A percentile compares a stretch with the other conserved stretches of the same genome.
phyloP scores from a whole-genome alignment of 2,329 filamentous ascomycete species.

The Xylaria sp. region DNA sequence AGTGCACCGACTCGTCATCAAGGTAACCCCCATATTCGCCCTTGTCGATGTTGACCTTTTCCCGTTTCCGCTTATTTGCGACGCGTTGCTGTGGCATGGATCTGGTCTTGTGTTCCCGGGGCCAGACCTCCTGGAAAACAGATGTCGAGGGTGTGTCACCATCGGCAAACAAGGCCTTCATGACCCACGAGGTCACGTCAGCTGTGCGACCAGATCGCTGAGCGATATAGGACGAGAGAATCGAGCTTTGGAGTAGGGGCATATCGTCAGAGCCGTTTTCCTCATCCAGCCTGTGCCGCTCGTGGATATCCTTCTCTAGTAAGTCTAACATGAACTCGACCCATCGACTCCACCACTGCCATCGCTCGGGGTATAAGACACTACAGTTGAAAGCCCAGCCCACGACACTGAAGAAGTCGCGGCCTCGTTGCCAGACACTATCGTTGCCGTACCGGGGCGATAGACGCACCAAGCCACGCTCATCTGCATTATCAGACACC shows the following conservation, averaged over 20 bases:
- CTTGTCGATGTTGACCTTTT: constrained; percentile 62
- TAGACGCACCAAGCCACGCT: constrained; percentile 59
- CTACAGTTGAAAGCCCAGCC: constrained; percentile 97
- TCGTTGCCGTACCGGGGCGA: constrained; percentile 65
- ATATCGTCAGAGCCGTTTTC: constrained; percentile 41
- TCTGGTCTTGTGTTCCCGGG: constrained; percentile 62
- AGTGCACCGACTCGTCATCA: constrained; percentile 58
- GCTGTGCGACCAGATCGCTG: constrained; percentile 53
- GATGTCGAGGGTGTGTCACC: constrained; percentile 59
- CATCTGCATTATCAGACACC: constrained; percentile 52
- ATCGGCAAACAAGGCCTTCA: constrained; percentile 72
- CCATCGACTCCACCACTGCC: constrained; percentile 83
- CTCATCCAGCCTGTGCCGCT: constrained; percentile 58
- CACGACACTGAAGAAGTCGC: constrained; percentile 86
- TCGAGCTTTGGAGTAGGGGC: constrained; percentile 54
- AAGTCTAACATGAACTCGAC: constrained; percentile 79
- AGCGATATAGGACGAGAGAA: constrained; percentile 66
- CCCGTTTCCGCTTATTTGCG: constrained; percentile 57
- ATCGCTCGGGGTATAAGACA: constrained; percentile 71
- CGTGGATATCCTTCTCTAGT: constrained; percentile 72
- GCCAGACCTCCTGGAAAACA: constrained; percentile 70
- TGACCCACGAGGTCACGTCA: constrained; percentile 56
- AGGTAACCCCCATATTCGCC: constrained; percentile 66
- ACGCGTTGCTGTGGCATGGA: constrained; percentile 42
- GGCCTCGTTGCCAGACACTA: constrained; percentile 75